Percentiles rank a stretch among this genome's conserved stretches.
Evolutionary conservation across 345 rosid genomes (phyloP).

Genomic region (Iberis pinnata): DNA sequence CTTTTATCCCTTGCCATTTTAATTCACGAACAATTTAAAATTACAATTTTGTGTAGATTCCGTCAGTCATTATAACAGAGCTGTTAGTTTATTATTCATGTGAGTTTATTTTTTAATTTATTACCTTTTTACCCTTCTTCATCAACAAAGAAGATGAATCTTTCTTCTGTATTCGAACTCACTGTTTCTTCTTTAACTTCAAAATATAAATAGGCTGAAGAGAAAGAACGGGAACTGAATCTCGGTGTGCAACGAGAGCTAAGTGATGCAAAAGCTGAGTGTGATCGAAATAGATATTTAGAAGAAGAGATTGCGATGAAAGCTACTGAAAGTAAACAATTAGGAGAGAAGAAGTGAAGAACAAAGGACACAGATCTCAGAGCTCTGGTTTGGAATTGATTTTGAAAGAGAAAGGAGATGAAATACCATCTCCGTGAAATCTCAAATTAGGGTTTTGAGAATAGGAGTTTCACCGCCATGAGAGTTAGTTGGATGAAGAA

Average conservation of each 20-base stretch:
- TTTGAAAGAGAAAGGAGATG: conserved; percentile 42
- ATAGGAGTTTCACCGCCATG: conserved; percentile 34
- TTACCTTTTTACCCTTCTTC: too few species aligned
- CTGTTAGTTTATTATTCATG: too few species aligned
- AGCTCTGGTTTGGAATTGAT: conserved; percentile 42
- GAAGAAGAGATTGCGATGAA: conserved; percentile 44
- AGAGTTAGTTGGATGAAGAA: conserved; percentile 99
- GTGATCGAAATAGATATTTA: conserved; percentile 30
- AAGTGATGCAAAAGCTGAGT: conserved; percentile 28
- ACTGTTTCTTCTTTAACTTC: too few species aligned
- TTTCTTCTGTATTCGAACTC: too few species aligned
- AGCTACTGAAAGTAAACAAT: conserved; percentile 37
- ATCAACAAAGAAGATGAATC: too few species aligned
- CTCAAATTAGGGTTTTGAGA: conserved; percentile 21
- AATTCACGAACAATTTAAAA: too few species aligned
- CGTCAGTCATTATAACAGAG: too few species aligned
- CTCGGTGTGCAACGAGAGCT: conserved; percentile 41
- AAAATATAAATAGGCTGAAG: too few species aligned
- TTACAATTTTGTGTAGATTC: too few species aligned
- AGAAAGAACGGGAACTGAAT: conserved; percentile 30
- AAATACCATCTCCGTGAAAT: conserved; percentile 25
- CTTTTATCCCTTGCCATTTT: too few species aligned
- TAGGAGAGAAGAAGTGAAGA: conserved; percentile 41
- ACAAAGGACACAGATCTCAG: conserved; percentile 33
- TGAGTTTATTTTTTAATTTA: too few species aligned